These are phyloP conservation scores for Laguncularia racemosa DNA, from an alignment of 345 rosid genomes.

Conservation along the genomic window DNA sequence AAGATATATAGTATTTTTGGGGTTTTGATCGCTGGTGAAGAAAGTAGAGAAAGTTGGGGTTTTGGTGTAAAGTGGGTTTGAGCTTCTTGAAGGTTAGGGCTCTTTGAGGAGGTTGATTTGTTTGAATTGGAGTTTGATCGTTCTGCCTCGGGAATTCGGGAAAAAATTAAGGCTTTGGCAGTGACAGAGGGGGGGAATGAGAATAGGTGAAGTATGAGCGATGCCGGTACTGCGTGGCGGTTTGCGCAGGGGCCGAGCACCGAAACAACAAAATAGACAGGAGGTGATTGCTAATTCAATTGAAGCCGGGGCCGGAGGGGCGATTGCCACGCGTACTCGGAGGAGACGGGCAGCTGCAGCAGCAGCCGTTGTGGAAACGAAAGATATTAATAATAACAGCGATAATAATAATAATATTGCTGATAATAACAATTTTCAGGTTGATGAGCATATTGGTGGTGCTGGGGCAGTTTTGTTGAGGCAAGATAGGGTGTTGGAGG, in stretches of 20 bases:
- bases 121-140: too few relatives aligned
- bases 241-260: conserved; percentile 25
- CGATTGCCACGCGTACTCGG: conserved; percentile 40
- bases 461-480: conserved; percentile 10
- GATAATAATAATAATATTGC: background rate
- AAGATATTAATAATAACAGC: background rate
- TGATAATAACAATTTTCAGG: background rate
- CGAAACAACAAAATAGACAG: background rate
- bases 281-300: conserved; percentile 5
- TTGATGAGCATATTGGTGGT: conserved; percentile 5
- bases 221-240: conserved; percentile 46
- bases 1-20: too few relatives aligned
- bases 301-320: conserved; percentile 13
- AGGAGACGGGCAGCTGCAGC: conserved; percentile 38
- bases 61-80: too few relatives aligned
- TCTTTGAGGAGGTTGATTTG: too few relatives aligned
- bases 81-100: too few relatives aligned
- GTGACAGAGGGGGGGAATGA: conserved; percentile 5
- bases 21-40: too few relatives aligned
- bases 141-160: background rate
- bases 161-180: background rate
- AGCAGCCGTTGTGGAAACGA: conserved; percentile 15
- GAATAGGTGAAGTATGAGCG: conserved; percentile 26
- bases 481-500: conserved; percentile 8
- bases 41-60: too few relatives aligned